Conservation (phyloP, 495 filamentous ascomycete genomes). For the Cladorrhinum samala region DNA sequence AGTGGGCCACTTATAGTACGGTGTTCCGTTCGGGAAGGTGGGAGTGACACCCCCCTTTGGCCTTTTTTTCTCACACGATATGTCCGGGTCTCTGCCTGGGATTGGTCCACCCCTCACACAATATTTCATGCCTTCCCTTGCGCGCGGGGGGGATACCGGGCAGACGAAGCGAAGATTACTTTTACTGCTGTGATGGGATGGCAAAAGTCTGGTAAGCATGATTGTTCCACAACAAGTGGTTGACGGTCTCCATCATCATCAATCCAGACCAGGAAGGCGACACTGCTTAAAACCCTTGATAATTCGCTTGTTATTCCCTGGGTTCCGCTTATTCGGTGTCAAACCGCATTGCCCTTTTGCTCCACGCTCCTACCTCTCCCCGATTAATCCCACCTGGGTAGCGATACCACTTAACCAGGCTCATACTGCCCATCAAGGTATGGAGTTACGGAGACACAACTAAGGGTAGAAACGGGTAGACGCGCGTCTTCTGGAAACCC, state of each 20-base stretch:
- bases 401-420: not conserved
- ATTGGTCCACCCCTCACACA: not conserved
- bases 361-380: not conserved
- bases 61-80: not conserved
- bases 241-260: too few species aligned
- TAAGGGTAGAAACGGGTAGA: not conserved
- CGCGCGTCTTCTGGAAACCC: not conserved
- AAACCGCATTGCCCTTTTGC: not conserved
- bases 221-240: too few species aligned
- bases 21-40: slow-evolving; percentile 16
- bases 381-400: too few species aligned
- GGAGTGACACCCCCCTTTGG: slow-evolving; percentile 1
- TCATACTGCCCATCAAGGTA: not conserved
- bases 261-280: slow-evolving; percentile 12
- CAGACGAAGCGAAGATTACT: too few species aligned
- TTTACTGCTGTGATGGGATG: too few species aligned
- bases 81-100: slow-evolving; percentile 3
- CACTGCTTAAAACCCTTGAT: too few species aligned
- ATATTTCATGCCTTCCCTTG: too few species aligned
- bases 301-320: not conserved
- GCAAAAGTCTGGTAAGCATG: not conserved
- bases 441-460: not conserved
- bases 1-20: not conserved
- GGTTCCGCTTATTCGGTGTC: not conserved
- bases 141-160: too few species aligned